phyloP scores from a whole-genome alignment of 169 alveolate genomes.

The Plasmodium gaboni region DNA sequence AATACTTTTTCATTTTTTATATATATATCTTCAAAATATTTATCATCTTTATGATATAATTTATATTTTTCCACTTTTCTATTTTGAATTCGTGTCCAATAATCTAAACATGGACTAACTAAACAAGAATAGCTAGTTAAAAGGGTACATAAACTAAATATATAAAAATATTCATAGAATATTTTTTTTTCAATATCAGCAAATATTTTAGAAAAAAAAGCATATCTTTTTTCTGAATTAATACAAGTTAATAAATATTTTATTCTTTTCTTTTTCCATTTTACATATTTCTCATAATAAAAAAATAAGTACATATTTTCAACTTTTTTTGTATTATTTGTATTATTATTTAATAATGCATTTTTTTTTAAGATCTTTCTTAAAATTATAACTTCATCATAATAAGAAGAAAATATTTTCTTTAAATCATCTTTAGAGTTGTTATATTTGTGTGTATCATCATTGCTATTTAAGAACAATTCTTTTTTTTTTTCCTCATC shows the following conservation, averaged over 20 bases:
- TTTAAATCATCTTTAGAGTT: slow-evolving; percentile 24
- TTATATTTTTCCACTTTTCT: slow-evolving; percentile 71
- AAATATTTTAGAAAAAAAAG: slow-evolving; percentile 73
- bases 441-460: not conserved
- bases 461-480: not conserved
- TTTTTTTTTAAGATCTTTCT: slow-evolving; percentile 39
- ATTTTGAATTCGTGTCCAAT: slow-evolving; percentile 38
- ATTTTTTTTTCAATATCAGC: slow-evolving; percentile 50
- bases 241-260: slow-evolving; percentile 33
- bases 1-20: slow-evolving; percentile 23
- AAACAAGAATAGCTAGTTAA: slow-evolving; percentile 63
- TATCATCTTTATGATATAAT: slow-evolving; percentile 35
- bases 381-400: slow-evolving; percentile 61
- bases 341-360: not conserved
- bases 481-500: not conserved
- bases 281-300: slow-evolving; percentile 73
- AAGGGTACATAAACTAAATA: slow-evolving; percentile 59
- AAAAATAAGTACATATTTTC: slow-evolving; percentile 73
- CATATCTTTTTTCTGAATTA: slow-evolving; percentile 60
- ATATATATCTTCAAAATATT: slow-evolving; percentile 50
- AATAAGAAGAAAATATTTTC: slow-evolving; percentile 30
- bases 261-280: slow-evolving; percentile 65
- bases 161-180: slow-evolving; percentile 71
- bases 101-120: slow-evolving; percentile 53
- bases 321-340: slow-evolving; percentile 16